phyloP scores from a whole-genome alignment of 2,329 filamentous ascomycete genomes.

The Trichophyton verrucosum region DNA sequence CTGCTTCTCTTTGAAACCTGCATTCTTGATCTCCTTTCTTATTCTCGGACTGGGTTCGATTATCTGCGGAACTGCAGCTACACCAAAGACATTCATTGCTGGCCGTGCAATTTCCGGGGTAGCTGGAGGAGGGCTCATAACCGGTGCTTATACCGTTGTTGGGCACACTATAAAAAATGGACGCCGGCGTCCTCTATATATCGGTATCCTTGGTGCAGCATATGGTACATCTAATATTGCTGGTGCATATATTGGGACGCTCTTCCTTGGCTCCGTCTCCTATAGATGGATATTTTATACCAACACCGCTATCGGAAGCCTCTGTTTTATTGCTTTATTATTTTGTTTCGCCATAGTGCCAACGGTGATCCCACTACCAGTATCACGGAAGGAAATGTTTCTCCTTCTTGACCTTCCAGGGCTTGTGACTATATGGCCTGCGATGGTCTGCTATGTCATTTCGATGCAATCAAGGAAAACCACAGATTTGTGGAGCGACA shows the following conservation, averaged over 20 bases:
- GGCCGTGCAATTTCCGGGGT: slow-evolving; percentile 27
- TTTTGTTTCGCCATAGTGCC: slow-evolving; percentile 1
- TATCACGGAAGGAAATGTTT: background rate
- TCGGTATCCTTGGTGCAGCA: slow-evolving; percentile 24
- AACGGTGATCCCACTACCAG: background rate
- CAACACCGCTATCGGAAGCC: slow-evolving; percentile 9
- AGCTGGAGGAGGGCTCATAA: slow-evolving; percentile 27
- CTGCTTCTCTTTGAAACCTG: slow-evolving; percentile 32
- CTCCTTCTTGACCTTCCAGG: background rate
- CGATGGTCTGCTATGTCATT: background rate
- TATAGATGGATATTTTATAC: slow-evolving; percentile 11
- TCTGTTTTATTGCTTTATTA: slow-evolving; percentile 6
- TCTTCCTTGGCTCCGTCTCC: slow-evolving; percentile 6
- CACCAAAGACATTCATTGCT: slow-evolving; percentile 26
- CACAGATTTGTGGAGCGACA: background rate
- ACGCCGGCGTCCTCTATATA: slow-evolving; percentile 20
- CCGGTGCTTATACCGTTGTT: slow-evolving; percentile 25
- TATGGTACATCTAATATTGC: slow-evolving; percentile 30
- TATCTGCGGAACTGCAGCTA: slow-evolving; percentile 27
- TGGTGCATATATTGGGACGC: slow-evolving; percentile 17
- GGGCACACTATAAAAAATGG: slow-evolving; percentile 23
- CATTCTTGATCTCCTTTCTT: slow-evolving; percentile 26
- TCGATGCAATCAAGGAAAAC: background rate
- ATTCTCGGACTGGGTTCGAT: slow-evolving; percentile 33
- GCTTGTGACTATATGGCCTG: background rate